phyloP scores from a whole-genome alignment of 2,329 filamentous ascomycete species.

The Nigrospora oryzae region DNA sequence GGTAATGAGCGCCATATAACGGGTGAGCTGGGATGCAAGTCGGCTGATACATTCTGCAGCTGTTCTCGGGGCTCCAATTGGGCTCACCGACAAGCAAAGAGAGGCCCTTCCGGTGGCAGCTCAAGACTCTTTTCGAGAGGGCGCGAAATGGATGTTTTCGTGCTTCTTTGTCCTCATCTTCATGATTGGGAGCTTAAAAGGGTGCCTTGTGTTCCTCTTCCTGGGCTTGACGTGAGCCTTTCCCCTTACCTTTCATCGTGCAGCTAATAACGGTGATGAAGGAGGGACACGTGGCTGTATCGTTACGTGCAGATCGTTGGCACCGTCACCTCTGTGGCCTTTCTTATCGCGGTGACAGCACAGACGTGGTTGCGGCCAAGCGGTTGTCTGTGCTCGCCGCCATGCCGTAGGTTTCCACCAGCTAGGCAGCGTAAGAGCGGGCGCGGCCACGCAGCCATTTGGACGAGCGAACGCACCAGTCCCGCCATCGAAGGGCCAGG shows the following conservation, averaged over 20 bases:
- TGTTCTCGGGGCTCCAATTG: not conserved
- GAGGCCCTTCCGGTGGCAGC: not conserved
- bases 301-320: not conserved
- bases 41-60: not conserved
- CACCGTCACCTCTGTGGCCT: too few species aligned
- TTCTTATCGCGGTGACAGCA: too few species aligned
- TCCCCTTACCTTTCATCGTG: too few species aligned
- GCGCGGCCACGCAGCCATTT: too few species aligned
- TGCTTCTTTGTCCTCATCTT: not conserved
- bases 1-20: not conserved
- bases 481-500: too few species aligned
- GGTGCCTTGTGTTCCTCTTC: not conserved
- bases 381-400: too few species aligned
- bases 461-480: too few species aligned
- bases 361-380: too few species aligned
- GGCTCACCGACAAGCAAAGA: not conserved
- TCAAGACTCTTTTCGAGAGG: not conserved
- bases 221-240: too few species aligned
- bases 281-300: too few species aligned
- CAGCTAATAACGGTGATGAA: too few species aligned
- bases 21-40: not conserved
- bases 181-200: not conserved
- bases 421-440: too few species aligned
- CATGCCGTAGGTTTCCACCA: not conserved
- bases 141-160: not conserved